phyloP scores from a whole-genome alignment of 768 basidiomycete species.

The Russula brevipes region DNA sequence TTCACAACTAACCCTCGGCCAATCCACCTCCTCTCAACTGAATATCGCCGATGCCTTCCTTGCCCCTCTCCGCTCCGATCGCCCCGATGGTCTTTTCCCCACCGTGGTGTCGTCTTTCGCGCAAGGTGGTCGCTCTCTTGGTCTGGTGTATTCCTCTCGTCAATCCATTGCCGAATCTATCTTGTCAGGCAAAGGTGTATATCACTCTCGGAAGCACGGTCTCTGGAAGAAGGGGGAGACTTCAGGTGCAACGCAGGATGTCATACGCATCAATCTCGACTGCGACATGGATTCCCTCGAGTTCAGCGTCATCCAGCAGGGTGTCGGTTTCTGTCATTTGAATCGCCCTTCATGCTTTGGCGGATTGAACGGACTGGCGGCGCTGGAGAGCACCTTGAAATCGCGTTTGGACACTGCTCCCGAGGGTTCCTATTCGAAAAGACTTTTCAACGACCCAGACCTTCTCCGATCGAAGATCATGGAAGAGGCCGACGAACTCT shows the following conservation, averaged over 20 bases:
- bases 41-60: slow-evolving; percentile 84
- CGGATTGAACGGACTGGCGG: slow-evolving; percentile 67
- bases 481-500: slow-evolving; percentile 99
- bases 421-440: slow-evolving; percentile 85
- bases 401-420: slow-evolving; percentile 72
- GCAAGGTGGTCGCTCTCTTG: slow-evolving; percentile 71
- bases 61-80: slow-evolving; percentile 75
- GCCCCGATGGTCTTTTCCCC: slow-evolving; percentile 87
- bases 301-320: slow-evolving; percentile 85
- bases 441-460: slow-evolving; percentile 75
- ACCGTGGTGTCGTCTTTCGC: slow-evolving; percentile 75
- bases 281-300: slow-evolving; percentile 93
- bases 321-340: slow-evolving; percentile 91
- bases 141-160: slow-evolving; percentile 90
- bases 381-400: slow-evolving; percentile 73
- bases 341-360: slow-evolving; percentile 86
- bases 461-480: slow-evolving; percentile 91
- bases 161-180: slow-evolving; percentile 87
- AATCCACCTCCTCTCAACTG: slow-evolving; percentile 52
- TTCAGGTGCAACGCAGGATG: slow-evolving; percentile 87
- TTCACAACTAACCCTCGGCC: slow-evolving; percentile 56
- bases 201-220: slow-evolving; percentile 94
- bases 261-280: slow-evolving; percentile 77
- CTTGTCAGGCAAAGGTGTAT: slow-evolving; percentile 83
- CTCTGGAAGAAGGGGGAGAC: slow-evolving; percentile 97